Conservation (phyloP, 1,139 yeast genomes). For the Tardiomyces digboiensis region DNA sequence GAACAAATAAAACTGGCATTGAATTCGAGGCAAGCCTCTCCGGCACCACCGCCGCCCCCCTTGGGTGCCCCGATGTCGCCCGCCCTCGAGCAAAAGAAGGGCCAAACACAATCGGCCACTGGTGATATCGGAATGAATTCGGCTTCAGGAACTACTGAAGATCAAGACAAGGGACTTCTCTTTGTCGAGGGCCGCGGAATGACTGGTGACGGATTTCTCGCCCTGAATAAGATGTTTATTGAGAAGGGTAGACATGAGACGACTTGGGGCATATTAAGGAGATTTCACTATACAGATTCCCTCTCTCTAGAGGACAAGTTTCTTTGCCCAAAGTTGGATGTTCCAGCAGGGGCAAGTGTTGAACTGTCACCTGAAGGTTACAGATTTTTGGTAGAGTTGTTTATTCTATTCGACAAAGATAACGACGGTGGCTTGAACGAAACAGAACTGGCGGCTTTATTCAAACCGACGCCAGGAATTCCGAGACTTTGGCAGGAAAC, state of each 20-base stretch:
- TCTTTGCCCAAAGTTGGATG: slow-evolving; percentile 68
- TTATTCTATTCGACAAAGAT: slow-evolving; percentile 79
- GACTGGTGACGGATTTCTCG: slow-evolving; percentile 64
- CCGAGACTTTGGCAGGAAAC: slow-evolving; percentile 82
- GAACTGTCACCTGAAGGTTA: slow-evolving; percentile 94
- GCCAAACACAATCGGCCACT: too few species aligned
- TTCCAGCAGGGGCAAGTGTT: slow-evolving; percentile 69
- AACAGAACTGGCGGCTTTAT: slow-evolving; percentile 53
- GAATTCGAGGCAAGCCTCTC: slow-evolving; percentile 4
- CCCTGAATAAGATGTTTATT: slow-evolving; percentile 70
- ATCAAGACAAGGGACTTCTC: too few species aligned
- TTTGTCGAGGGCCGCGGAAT: slow-evolving; percentile 38
- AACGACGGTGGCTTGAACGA: slow-evolving; percentile 92
- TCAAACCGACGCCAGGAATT: slow-evolving; percentile 86
- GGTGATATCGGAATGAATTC: too few species aligned
- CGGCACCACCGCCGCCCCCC: not conserved
- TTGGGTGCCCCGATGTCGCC: too few species aligned
- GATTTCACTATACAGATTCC: slow-evolving; percentile 88
- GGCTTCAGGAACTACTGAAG: too few species aligned
- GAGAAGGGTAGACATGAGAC: slow-evolving; percentile 94
- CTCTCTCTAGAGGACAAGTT: slow-evolving; percentile 73
- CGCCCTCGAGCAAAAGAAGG: too few species aligned
- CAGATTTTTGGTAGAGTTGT: slow-evolving; percentile 81
- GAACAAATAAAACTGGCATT: slow-evolving; percentile 9
- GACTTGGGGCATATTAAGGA: slow-evolving; percentile 85